Percentiles rank a stretch among this genome's conserved stretches.
phyloP scores from a whole-genome alignment of 768 basidiomycete species.

The Kwoniella botswanensis region DNA sequence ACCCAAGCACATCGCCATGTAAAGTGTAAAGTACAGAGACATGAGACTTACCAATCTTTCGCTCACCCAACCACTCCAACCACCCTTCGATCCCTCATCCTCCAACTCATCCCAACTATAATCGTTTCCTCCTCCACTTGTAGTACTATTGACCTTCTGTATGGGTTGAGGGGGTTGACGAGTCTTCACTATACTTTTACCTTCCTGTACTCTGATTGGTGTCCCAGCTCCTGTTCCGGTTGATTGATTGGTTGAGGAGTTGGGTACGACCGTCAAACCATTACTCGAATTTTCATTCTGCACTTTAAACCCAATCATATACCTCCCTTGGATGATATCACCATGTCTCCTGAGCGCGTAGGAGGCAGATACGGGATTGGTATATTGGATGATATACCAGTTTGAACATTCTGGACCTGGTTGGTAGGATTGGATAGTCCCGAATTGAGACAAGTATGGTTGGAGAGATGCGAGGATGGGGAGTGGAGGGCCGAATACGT shows the following conservation, averaged over 20 bases:
- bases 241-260: neutral
- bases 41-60: constrained; percentile 30
- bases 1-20: neutral
- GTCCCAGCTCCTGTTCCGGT: constrained; percentile 23
- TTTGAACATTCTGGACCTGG: constrained; percentile 48
- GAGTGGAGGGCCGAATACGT: constrained; percentile 49
- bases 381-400: constrained; percentile 44
- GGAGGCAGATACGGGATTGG: constrained; percentile 30
- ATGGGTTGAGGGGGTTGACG: constrained; percentile 7
- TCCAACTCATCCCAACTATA: constrained; percentile 34
- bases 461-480: constrained; percentile 31
- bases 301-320: constrained; percentile 49
- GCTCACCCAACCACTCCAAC: constrained; percentile 19
- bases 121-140: constrained; percentile 16
- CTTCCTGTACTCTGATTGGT: constrained; percentile 24
- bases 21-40: neutral
- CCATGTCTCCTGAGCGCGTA: constrained; percentile 46
- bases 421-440: constrained; percentile 33
- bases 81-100: constrained; percentile 7
- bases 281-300: constrained; percentile 5
- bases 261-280: constrained; percentile 12
- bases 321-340: constrained; percentile 46
- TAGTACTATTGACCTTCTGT: neutral
- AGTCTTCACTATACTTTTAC: constrained; percentile 21
- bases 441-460: constrained; percentile 34